These are phyloP conservation scores for Cutaneotrichosporon spelunceum DNA, from an alignment of 1,284 basidiomycete species.

Conservation along the genomic window DNA sequence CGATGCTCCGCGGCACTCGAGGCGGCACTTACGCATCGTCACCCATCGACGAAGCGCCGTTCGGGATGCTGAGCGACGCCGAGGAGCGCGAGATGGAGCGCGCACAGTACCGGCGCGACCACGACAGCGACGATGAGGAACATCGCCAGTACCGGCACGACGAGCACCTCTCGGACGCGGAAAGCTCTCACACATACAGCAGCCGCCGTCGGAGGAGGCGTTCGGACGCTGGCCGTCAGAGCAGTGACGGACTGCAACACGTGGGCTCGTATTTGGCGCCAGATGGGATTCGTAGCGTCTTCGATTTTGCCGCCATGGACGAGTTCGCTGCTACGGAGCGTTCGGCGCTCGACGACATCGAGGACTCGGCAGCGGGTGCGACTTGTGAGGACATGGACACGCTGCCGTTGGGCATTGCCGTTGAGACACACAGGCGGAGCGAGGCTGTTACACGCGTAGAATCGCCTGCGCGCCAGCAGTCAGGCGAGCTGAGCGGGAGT, in stretches of 20 bases:
- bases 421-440: constrained; percentile 1
- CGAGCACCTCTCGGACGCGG: constrained; percentile 21
- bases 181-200: constrained; percentile 15
- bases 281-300: constrained; percentile 50
- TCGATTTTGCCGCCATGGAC: constrained; percentile 78
- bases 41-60: constrained; percentile 47
- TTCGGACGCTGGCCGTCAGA: not conserved
- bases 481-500: constrained; percentile 8
- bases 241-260: not conserved
- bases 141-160: constrained; percentile 16
- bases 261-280: not conserved
- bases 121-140: constrained; percentile 18
- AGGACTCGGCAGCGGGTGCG: not conserved
- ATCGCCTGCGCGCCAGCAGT: not conserved
- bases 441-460: constrained; percentile 5
- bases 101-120: constrained; percentile 29
- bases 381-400: constrained; percentile 12
- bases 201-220: constrained; percentile 4
- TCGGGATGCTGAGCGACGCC: constrained; percentile 49
- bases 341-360: constrained; percentile 50
- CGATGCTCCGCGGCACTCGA: constrained; percentile 29
- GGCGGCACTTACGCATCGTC: constrained; percentile 34
- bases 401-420: constrained; percentile 1
- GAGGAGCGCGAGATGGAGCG: constrained; percentile 51
- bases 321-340: constrained; percentile 73